Percentiles rank a stretch among this genome's conserved stretches.
These are phyloP conservation scores for Murraya paniculata DNA, from an alignment of 345 rosid genomes.

Conservation along the genomic window DNA sequence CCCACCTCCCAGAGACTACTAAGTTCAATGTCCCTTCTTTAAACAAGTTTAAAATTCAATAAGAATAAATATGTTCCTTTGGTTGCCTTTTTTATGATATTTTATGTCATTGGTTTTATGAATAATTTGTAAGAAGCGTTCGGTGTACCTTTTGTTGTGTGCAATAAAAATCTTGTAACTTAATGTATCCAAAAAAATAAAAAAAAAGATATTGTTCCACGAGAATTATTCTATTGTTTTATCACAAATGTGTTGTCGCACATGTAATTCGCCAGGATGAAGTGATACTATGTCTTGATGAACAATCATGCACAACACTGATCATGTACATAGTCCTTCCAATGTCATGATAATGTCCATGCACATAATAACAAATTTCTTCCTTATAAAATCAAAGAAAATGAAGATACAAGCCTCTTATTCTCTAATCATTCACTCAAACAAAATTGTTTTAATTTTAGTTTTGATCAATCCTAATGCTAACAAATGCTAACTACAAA, in stretches of 20 bases:
- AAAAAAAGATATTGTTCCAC: not conserved
- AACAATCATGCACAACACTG: too few species aligned
- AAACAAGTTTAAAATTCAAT: not conserved
- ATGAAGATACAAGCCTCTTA: too few species aligned
- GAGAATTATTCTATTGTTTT: not conserved
- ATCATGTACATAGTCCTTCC: too few species aligned
- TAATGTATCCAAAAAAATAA: not conserved
- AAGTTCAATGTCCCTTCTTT: not conserved
- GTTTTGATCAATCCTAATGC: too few species aligned
- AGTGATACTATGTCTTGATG: too few species aligned
- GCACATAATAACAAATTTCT: too few species aligned
- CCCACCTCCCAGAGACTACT: slow-evolving; percentile 8
- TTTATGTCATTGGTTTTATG: not conserved
- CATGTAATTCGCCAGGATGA: too few species aligned
- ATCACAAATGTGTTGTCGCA: not conserved
- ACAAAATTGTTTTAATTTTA: too few species aligned
- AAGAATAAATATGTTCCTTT: not conserved
- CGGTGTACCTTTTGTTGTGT: not conserved
- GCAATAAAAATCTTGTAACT: not conserved
- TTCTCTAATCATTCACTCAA: too few species aligned
- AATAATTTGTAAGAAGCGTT: not conserved
- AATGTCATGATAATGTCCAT: too few species aligned
- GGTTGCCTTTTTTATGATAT: not conserved
- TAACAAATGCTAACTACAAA: too few species aligned
- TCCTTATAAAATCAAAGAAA: too few species aligned